phyloP scores from a whole-genome alignment of 345 rosid genomes.

The Anacardium occidentale region DNA sequence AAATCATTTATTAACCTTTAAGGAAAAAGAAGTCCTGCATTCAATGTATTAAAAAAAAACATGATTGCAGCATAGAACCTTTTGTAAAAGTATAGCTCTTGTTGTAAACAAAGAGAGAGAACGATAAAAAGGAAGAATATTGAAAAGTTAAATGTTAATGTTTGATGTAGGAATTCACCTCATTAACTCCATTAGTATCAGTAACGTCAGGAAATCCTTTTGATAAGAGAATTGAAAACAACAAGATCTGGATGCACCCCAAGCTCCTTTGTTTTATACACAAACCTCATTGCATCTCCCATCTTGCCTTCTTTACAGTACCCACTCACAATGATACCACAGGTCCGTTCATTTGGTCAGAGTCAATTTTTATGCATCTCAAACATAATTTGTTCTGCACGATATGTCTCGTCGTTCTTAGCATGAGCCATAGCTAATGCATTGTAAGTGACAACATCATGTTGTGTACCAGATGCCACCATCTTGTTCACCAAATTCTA shows the following conservation, averaged over 20 bases:
- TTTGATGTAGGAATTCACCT: slow-evolving; percentile 42
- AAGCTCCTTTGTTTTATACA: slow-evolving; percentile 73
- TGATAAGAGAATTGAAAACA: slow-evolving; percentile 76
- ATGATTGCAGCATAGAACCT: neutral
- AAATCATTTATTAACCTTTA: neutral
- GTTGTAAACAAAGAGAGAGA: neutral
- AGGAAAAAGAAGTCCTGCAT: neutral
- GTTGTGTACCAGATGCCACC: slow-evolving; percentile 61
- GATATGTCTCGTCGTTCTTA: slow-evolving; percentile 48
- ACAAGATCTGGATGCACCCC: slow-evolving; percentile 83
- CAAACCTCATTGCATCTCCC: slow-evolving; percentile 73
- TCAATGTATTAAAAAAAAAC: neutral
- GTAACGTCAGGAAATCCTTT: slow-evolving; percentile 65
- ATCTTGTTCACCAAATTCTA: slow-evolving; percentile 73
- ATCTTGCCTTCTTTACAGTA: slow-evolving; percentile 84
- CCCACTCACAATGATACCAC: slow-evolving; percentile 71
- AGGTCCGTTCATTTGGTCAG: slow-evolving; percentile 73
- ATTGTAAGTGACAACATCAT: slow-evolving; percentile 83
- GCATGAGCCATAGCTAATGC: slow-evolving; percentile 78
- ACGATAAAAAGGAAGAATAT: neutral
- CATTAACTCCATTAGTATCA: slow-evolving; percentile 71
- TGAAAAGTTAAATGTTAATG: neutral
- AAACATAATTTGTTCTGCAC: slow-evolving; percentile 70
- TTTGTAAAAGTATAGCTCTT: neutral
- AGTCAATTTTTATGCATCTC: slow-evolving; percentile 68